These are phyloP conservation scores for Saccharata proteae DNA, from an alignment of 2,329 filamentous ascomycete genomes.

Conservation along the genomic window DNA sequence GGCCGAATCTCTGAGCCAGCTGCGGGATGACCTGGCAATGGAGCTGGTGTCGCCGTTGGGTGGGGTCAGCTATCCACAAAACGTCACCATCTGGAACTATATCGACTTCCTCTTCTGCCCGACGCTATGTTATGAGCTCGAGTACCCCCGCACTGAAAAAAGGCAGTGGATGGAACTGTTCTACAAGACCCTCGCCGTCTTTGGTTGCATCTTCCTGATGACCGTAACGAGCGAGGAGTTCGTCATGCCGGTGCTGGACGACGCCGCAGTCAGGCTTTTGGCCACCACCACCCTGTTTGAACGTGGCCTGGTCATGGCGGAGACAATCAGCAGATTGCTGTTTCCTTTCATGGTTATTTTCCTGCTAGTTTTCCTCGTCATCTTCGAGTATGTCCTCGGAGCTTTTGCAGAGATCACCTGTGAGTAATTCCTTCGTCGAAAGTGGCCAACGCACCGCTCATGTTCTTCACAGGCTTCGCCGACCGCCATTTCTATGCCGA, in stretches of 20 bases:
- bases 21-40: slow-evolving; percentile 77
- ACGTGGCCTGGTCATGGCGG: slow-evolving; percentile 65
- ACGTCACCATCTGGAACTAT: slow-evolving; percentile 74
- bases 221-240: slow-evolving; percentile 89
- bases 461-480: slow-evolving; percentile 49
- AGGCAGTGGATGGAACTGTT: slow-evolving; percentile 71
- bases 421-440: slow-evolving; percentile 15
- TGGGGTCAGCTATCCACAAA: slow-evolving; percentile 77
- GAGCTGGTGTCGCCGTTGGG: slow-evolving; percentile 88
- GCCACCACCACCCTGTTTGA: slow-evolving; percentile 44
- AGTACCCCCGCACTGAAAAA: slow-evolving; percentile 72
- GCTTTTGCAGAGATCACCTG: slow-evolving; percentile 87
- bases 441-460: not conserved
- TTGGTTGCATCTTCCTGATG: slow-evolving; percentile 91
- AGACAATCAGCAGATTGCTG: slow-evolving; percentile 80
- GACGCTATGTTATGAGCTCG: slow-evolving; percentile 93
- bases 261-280: slow-evolving; percentile 49
- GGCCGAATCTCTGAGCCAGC: slow-evolving; percentile 40
- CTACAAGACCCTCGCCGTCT: slow-evolving; percentile 77
- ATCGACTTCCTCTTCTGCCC: slow-evolving; percentile 81
- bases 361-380: slow-evolving; percentile 89
- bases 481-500: slow-evolving; percentile 86
- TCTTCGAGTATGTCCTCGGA: slow-evolving; percentile 93
- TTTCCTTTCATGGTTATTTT: slow-evolving; percentile 98
- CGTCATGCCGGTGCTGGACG: slow-evolving; percentile 76